These are phyloP conservation scores for Lachancea waltii DNA, from an alignment of 805 yeast species.

Conservation along the genomic window DNA sequence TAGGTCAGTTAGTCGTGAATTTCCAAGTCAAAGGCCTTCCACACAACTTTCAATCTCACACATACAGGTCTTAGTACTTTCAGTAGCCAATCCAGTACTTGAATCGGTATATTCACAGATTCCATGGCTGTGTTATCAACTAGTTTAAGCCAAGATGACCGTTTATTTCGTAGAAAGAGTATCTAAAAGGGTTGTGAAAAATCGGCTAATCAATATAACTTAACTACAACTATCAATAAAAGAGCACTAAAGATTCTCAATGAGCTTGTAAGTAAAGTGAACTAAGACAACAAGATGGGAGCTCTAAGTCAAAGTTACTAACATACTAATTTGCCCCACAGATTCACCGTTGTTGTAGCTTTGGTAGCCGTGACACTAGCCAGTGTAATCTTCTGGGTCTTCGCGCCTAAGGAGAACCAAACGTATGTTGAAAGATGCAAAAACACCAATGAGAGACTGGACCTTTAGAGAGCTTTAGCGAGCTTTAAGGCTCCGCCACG, in stretches of 20 bases:
- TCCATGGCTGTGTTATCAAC: conserved; percentile 6
- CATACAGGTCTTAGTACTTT: conserved; percentile 46
- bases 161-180: conserved; percentile 2
- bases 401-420: conserved; percentile 78
- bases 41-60: not conserved
- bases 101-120: conserved; percentile 29
- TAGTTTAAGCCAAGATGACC: not conserved
- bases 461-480: not conserved
- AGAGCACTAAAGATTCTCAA: not conserved
- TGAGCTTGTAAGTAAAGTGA: conserved; percentile 6
- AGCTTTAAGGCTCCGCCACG: not conserved
- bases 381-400: conserved; percentile 69
- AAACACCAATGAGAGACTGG: not conserved
- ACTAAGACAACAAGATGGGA: not conserved
- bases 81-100: conserved; percentile 52
- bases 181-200: conserved; percentile 1
- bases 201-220: not conserved
- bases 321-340: conserved; percentile 19
- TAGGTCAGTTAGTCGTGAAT: conserved; percentile 3
- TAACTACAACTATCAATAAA: not conserved
- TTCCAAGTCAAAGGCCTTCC: not conserved
- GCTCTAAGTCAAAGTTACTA: not conserved
- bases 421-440: conserved; percentile 48
- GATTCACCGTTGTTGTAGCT: conserved; percentile 66
- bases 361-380: conserved; percentile 51